These are phyloP conservation scores for Astrocystis sublimbata DNA, from an alignment of 495 filamentous ascomycete species.

Conservation along the genomic window DNA sequence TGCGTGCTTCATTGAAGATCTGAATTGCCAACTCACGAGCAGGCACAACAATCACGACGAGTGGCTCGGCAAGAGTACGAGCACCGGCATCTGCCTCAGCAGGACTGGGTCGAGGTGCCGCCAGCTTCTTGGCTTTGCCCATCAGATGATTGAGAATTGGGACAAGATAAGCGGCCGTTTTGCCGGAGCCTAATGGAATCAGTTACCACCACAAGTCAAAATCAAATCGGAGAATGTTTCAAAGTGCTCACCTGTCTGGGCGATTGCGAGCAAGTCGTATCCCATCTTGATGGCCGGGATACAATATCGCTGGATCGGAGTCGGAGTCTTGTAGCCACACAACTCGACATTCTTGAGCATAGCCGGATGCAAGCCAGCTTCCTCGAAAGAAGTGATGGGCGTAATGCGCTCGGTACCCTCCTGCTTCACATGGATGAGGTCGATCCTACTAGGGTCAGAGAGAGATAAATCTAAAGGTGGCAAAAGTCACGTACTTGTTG, in stretches of 20 bases:
- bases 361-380: conserved; percentile 81
- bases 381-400: conserved; percentile 63
- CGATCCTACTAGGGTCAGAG: conserved; percentile 45
- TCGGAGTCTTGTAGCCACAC: conserved; percentile 64
- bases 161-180: conserved; percentile 90
- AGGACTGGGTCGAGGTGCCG: conserved; percentile 69
- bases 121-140: conserved; percentile 87
- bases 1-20: conserved; percentile 90
- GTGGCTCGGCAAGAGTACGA: conserved; percentile 70
- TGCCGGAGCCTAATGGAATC: conserved; percentile 74
- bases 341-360: conserved; percentile 77
- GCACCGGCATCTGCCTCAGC: conserved; percentile 40
- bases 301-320: conserved; percentile 81
- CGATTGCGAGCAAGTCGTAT: conserved; percentile 80
- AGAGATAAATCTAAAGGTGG: neutral
- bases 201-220: neutral
- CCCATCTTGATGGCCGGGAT: conserved; percentile 73
- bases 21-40: conserved; percentile 88
- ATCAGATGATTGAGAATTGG: conserved; percentile 87
- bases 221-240: neutral
- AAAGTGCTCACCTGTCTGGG: conserved; percentile 78
- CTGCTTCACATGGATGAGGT: conserved; percentile 57
- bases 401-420: conserved; percentile 56
- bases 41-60: conserved; percentile 83
- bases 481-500: conserved; percentile 40